Base-by-base conservation (phyloP, 2,329 filamentous ascomycete species). In the Emericellopsis cladophorae region DNA sequence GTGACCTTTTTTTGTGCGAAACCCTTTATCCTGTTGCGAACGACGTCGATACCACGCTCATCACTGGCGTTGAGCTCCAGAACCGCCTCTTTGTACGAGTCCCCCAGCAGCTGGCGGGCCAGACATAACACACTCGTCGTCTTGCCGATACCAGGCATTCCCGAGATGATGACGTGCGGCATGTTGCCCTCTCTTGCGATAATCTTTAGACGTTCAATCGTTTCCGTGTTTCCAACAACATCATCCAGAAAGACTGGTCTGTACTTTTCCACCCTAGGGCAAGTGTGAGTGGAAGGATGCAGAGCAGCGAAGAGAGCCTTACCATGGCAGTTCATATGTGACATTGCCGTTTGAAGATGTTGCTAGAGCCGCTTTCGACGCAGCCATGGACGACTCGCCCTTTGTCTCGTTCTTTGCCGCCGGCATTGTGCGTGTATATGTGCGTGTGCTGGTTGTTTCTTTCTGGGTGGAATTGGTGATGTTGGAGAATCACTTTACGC, bases 1-100 rank as follows among this genome's bases (percentile, higher is more conserved):
- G 92, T 98, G 51, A 98, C 92, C 64, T 98, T 98, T 64, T 98
- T 98, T 62, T 96, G 92, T 4, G 92, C 92, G 55, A 98, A 98
- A 7, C 87, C 88, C 66, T 98, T 98, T 69, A 98, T 98, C 47
- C 92, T 74, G 59, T 95, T 95, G 40, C 92, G 79, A 22, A 98
- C 92, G 15, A 98, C 92, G 55, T 98, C 92, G 58, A 98, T 98
- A 81, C 81, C 88, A 72, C 92, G 75, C 63, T 98, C 92, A 52
- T 98, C 92, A 54, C 85, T 93, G 43, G 92, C 92, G 57, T 98
- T 98, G 50, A 98, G 72, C 61, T 98, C 92, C 45, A 98, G 65
- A 2, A 98, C 92, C 0, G 92, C 92, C 67, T 98, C 92, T 63
- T 95, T 96, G 70, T 96, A 98, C 24, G 86, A 75, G 55, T 94